A percentile compares a stretch with the other conserved stretches of the same genome.
Evolutionary conservation across 495 filamentous ascomycete genomes (phyloP).

Genomic region (Aspergillus wentii): DNA sequence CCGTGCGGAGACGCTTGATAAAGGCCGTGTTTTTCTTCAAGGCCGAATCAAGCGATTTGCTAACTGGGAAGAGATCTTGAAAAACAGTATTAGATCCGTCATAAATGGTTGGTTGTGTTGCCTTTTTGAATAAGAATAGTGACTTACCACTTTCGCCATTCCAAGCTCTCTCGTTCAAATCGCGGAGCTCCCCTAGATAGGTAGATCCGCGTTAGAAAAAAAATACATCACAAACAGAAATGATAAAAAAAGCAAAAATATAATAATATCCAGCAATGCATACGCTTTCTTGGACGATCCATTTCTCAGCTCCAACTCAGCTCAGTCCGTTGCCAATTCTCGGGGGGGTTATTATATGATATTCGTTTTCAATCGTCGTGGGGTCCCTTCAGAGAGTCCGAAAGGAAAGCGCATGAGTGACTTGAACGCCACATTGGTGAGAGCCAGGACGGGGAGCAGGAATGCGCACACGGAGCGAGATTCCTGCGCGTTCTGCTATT

Average conservation of each 20-base stretch:
- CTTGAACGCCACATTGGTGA: constrained; percentile 42
- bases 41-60: constrained; percentile 83
- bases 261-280: constrained; percentile 15
- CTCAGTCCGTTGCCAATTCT: constrained; percentile 13
- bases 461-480: constrained; percentile 9
- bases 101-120: too few species aligned
- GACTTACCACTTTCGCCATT: constrained; percentile 73
- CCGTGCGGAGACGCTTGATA: constrained; percentile 92
- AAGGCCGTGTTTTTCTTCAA: constrained; percentile 99
- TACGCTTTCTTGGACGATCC: constrained; percentile 85
- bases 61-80: constrained; percentile 74
- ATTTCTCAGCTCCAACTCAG: constrained; percentile 44
- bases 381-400: constrained; percentile 35
- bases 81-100: too few species aligned
- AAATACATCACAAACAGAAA: constrained; percentile 7
- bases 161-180: constrained; percentile 84
- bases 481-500: too few species aligned
- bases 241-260: constrained; percentile 6
- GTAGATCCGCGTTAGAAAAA: neutral
- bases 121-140: neutral
- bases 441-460: constrained; percentile 3
- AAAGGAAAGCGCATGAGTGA: constrained; percentile 36
- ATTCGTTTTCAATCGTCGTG: constrained; percentile 24
- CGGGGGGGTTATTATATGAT: too few species aligned
- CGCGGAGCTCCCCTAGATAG: constrained; percentile 81